These are phyloP conservation scores for Rosa rugosa DNA, from an alignment of 306 rosid genomes.

Conservation along the genomic window DNA sequence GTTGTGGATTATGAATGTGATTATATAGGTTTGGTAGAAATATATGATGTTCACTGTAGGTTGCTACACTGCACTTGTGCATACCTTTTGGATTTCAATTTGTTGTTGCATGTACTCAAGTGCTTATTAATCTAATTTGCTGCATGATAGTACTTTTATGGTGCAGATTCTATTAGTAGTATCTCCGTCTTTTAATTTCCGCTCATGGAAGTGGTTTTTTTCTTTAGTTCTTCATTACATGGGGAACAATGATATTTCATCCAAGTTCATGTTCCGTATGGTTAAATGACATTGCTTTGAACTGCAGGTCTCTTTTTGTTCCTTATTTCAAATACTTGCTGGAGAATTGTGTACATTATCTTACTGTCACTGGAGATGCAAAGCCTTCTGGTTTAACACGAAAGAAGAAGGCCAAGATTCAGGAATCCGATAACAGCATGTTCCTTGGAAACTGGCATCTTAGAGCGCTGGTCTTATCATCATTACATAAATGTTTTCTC, in stretches of 20 bases:
- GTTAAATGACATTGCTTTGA: not conserved
- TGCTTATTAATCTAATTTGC: not conserved
- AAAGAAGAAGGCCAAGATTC: constrained; percentile 73
- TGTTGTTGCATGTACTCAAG: not conserved
- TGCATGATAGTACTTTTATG: not conserved
- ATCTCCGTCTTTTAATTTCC: not conserved
- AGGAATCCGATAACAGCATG: constrained; percentile 39
- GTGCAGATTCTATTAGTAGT: not conserved
- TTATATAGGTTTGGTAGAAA: not conserved
- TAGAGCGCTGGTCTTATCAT: constrained; percentile 69
- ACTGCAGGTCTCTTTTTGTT: constrained; percentile 84
- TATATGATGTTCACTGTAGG: not conserved
- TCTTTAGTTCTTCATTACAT: not conserved
- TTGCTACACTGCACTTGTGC: not conserved
- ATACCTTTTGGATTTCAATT: not conserved
- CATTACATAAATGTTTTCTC: constrained; percentile 85
- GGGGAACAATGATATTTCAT: not conserved
- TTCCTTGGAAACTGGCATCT: constrained; percentile 72
- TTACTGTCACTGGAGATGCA: constrained; percentile 47
- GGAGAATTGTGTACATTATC: constrained; percentile 66
- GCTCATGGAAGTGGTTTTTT: not conserved
- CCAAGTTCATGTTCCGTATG: not conserved
- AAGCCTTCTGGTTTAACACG: constrained; percentile 34
- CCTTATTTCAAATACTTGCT: constrained; percentile 91
- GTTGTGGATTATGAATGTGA: not conserved